phyloP scores from a whole-genome alignment of 768 basidiomycete genomes.

The Hygrocybe punicea region DNA sequence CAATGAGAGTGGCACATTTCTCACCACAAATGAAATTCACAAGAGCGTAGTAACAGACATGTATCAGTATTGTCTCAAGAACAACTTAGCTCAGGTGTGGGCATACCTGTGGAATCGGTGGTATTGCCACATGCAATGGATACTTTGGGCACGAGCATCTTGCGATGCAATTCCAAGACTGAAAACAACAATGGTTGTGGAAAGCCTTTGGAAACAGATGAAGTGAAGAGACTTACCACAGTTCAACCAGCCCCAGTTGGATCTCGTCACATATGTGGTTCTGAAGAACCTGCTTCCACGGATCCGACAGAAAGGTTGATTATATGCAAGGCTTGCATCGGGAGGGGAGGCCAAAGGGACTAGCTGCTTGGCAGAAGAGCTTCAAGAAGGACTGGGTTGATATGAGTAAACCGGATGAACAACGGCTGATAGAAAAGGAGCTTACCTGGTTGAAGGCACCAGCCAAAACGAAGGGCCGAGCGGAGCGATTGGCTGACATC shows the following conservation, averaged over 20 bases:
- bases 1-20: neutral
- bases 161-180: neutral
- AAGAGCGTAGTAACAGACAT: conserved; percentile 31
- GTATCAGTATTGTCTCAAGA: conserved; percentile 29
- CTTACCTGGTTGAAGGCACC: neutral
- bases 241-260: neutral
- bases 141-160: conserved; percentile 29
- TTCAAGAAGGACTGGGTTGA: neutral
- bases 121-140: conserved; percentile 33
- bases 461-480: neutral
- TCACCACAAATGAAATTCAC: neutral
- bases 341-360: neutral
- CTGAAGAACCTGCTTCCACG: neutral
- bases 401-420: neutral
- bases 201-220: neutral
- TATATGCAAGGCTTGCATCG: neutral
- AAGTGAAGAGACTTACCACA: neutral
- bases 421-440: neutral
- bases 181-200: neutral
- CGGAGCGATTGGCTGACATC: neutral
- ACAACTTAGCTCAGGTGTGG: conserved; percentile 34
- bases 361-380: conserved; percentile 1
- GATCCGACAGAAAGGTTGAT: neutral
- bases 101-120: conserved; percentile 37
- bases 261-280: neutral